Evolutionary conservation across 1,284 basidiomycete genomes (phyloP), one percentile per base, ranked within the genome.

Genomic region (Athelia sp.): DNA sequence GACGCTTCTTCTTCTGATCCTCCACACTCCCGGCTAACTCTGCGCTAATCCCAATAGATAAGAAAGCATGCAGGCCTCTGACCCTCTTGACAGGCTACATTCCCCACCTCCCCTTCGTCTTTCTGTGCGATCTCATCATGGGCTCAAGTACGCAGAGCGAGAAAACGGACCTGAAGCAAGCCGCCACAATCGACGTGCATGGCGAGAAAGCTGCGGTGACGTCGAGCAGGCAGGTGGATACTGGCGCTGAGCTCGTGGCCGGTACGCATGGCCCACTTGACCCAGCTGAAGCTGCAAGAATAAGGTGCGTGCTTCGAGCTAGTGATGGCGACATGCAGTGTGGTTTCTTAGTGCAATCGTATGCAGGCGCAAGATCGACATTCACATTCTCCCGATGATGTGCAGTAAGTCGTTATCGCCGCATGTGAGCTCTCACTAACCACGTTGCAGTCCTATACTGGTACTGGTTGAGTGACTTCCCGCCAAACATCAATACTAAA

Each of bases 381-480:
- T 58, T 53, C 75, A 83, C 59, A 74, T 87, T 36, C 66, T 87
- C 51, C 84, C 84, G 31, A 69, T 87, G 58, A 87, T 87, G 84
- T 86, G 81, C 56, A 71, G 82, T 85, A 61, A 60, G 82, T 78
- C n/a, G 44, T 18, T 6, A 22, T 46, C 32, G 34, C 13, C 4
- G 6, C 50, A 17, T 47, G 44, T 26, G 31, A 2, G 22, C 24
- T 51, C 36, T 19, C 34, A 34, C 22, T 32, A 21, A 45, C 38
- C 23, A 9, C 48, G n/a, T 2, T 45, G 11, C 51, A 83, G 81
- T 70, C 40, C 73, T 84, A 44, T 83, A 84, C 62, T 79, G 75
- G 82, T 80, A 52, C 43, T 40, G 66, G 23, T 18, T n/a, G 14
- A 13, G n/a, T 22, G 31, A 19, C 23, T 15, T 45, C n/a, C 19